Evolutionary conservation across 2,329 filamentous ascomycete genomes (phyloP).

Genomic region (Aspergillus calidoustus): DNA sequence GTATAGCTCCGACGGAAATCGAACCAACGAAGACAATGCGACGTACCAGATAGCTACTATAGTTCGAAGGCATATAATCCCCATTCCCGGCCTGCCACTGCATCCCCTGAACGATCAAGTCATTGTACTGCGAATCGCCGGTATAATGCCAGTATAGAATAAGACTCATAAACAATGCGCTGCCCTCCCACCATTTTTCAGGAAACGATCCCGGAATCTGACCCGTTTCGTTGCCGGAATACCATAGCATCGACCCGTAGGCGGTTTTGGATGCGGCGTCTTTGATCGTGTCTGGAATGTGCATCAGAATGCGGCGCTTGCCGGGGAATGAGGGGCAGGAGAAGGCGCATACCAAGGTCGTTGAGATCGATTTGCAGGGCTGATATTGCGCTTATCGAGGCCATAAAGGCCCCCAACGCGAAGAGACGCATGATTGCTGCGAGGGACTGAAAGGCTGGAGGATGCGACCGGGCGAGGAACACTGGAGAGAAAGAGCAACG

Average conservation of each 20-base stretch:
- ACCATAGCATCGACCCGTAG: slow-evolving; percentile 57
- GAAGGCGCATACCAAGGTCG: slow-evolving; percentile 6
- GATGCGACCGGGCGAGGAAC: background rate
- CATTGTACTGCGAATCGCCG: slow-evolving; percentile 46
- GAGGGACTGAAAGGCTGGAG: background rate
- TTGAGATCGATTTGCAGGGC: slow-evolving; percentile 12
- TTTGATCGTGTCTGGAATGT: slow-evolving; percentile 48
- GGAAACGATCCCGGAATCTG: slow-evolving; percentile 61
- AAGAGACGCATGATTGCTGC: slow-evolving; percentile 11
- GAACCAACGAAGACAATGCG: no score
- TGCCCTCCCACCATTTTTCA: slow-evolving; percentile 78
- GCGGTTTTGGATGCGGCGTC: slow-evolving; percentile 48
- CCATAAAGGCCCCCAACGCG: background rate
- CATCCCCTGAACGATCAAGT: slow-evolving; percentile 41
- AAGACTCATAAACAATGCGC: slow-evolving; percentile 54
- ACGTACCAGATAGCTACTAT: slow-evolving; percentile 29
- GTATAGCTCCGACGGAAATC: background rate
- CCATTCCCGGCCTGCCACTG: slow-evolving; percentile 44
- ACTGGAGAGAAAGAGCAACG: background rate
- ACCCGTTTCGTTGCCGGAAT: slow-evolving; percentile 57
- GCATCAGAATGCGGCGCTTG: slow-evolving; percentile 1
- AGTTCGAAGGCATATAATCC: slow-evolving; percentile 49
- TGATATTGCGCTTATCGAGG: background rate
- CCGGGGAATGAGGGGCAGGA: background rate
- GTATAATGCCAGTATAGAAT: slow-evolving; percentile 51